These are phyloP conservation scores for Metschnikowia bowlesiae DNA, from an alignment of 805 yeast genomes.

Conservation along the genomic window DNA sequence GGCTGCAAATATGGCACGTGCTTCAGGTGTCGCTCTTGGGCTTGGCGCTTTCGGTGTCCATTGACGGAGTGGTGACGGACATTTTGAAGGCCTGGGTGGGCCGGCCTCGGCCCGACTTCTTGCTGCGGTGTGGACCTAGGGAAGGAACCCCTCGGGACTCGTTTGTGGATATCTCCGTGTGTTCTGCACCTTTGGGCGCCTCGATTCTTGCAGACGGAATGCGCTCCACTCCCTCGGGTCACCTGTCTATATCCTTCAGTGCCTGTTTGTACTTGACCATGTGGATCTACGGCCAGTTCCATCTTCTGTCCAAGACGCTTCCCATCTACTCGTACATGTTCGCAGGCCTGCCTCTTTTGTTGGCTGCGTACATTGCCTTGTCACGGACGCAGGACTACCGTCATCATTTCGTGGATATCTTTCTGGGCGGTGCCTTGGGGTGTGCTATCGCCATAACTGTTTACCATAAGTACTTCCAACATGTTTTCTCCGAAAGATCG, in stretches of 20 bases:
- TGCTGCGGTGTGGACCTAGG: constrained; percentile 15
- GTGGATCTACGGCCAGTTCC: constrained; percentile 45
- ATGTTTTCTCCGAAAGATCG: constrained; percentile 8
- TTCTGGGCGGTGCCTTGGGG: constrained; percentile 32
- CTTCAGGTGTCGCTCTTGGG: constrained; percentile 31
- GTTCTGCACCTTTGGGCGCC: constrained; percentile 24
- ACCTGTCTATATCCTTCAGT: constrained; percentile 49
- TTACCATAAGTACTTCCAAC: constrained; percentile 28
- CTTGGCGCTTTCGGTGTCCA: constrained; percentile 23
- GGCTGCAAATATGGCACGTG: constrained; percentile 18
- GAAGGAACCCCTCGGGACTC: constrained; percentile 11
- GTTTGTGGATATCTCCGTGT: constrained; percentile 20
- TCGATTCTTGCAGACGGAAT: constrained; percentile 44
- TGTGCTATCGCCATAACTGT: constrained; percentile 21
- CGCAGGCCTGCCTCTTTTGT: constrained; percentile 17
- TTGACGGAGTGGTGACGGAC: constrained; percentile 34
- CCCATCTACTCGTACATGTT: constrained; percentile 12
- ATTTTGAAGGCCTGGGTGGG: constrained; percentile 34
- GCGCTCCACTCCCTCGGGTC: constrained; percentile 58
- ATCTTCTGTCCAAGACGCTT: constrained; percentile 7
- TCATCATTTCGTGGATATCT: constrained; percentile 33
- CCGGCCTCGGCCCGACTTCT: constrained; percentile 18
- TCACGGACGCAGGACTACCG: constrained; percentile 26
- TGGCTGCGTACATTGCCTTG: constrained; percentile 25
- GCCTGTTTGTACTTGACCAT: constrained; percentile 45